Percentiles rank a stretch among this genome's conserved stretches.
phyloP scores from a whole-genome alignment of 2,329 filamentous ascomycete species.

The Xylaria sp. region DNA sequence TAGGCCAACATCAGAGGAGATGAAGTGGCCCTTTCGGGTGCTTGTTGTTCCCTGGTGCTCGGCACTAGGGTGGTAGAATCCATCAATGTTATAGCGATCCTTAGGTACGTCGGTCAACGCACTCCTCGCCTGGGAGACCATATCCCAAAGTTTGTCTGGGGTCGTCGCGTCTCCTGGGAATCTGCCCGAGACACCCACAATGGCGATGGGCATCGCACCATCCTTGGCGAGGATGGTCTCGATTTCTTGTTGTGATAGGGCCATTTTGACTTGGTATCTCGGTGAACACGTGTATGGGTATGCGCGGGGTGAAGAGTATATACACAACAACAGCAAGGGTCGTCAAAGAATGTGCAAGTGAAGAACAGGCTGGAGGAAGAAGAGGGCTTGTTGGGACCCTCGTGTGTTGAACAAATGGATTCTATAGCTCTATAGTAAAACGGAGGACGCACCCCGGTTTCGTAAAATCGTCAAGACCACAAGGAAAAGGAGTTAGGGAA shows the following conservation, averaged over 20 bases:
- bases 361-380: slow-evolving; percentile 34
- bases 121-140: slow-evolving; percentile 44
- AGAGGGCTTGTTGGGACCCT: slow-evolving; percentile 35
- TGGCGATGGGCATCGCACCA: slow-evolving; percentile 44
- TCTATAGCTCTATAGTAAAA: slow-evolving; percentile 36
- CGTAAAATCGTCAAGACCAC: slow-evolving; percentile 41
- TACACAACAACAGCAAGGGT: slow-evolving; percentile 25
- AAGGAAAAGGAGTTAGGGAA: slow-evolving; percentile 36
- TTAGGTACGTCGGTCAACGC: slow-evolving; percentile 45
- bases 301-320: slow-evolving; percentile 26
- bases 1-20: slow-evolving; percentile 43
- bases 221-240: slow-evolving; percentile 43
- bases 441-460: slow-evolving; percentile 30
- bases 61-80: slow-evolving; percentile 45
- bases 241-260: slow-evolving; percentile 40
- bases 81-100: slow-evolving; percentile 46
- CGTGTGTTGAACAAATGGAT: slow-evolving; percentile 39
- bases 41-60: slow-evolving; percentile 45
- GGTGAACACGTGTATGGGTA: slow-evolving; percentile 18
- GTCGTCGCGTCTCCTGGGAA: slow-evolving; percentile 46
- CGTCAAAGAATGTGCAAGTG: slow-evolving; percentile 35
- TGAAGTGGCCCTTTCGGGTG: slow-evolving; percentile 45
- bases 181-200: slow-evolving; percentile 46
- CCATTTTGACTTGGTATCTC: slow-evolving; percentile 36
- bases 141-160: slow-evolving; percentile 45